These are phyloP conservation scores for Suillus subalutaceus DNA, from an alignment of 768 basidiomycete species.

Conservation along the genomic window DNA sequence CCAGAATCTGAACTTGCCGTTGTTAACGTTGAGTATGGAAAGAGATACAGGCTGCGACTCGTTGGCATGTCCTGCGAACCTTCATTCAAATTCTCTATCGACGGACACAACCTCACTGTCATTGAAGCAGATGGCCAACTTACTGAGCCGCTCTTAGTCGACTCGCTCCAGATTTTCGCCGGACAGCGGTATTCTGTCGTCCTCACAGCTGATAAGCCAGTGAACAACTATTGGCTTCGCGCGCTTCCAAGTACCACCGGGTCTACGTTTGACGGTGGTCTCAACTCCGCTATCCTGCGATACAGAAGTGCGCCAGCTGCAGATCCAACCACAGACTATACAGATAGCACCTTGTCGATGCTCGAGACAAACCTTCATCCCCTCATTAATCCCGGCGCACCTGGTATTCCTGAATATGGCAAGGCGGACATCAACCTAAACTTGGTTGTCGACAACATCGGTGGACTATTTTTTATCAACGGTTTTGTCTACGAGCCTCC, in stretches of 20 bases:
- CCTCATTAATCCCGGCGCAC: not conserved
- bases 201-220: constrained; percentile 44
- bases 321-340: not conserved
- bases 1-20: not conserved
- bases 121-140: constrained; percentile 39
- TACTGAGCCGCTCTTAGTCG: constrained; percentile 31
- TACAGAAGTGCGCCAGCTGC: not conserved
- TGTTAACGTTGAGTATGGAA: not conserved
- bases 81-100: constrained; percentile 23
- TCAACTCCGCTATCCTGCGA: not conserved
- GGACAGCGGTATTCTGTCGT: constrained; percentile 48
- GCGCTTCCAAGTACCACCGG: constrained; percentile 33
- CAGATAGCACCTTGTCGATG: not conserved
- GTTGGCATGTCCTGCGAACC: not conserved
- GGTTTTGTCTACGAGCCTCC: not conserved
- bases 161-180: constrained; percentile 34
- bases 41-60: not conserved
- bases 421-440: not conserved
- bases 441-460: not conserved
- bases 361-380: not conserved
- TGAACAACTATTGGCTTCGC: constrained; percentile 60
- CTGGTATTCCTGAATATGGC: not conserved
- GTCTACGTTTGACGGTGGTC: constrained; percentile 20
- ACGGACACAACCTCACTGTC: constrained; percentile 30
- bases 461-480: not conserved